phyloP scores from a whole-genome alignment of 352 stramenopile genomes.

The Thalassiosira livingstoniorum region DNA sequence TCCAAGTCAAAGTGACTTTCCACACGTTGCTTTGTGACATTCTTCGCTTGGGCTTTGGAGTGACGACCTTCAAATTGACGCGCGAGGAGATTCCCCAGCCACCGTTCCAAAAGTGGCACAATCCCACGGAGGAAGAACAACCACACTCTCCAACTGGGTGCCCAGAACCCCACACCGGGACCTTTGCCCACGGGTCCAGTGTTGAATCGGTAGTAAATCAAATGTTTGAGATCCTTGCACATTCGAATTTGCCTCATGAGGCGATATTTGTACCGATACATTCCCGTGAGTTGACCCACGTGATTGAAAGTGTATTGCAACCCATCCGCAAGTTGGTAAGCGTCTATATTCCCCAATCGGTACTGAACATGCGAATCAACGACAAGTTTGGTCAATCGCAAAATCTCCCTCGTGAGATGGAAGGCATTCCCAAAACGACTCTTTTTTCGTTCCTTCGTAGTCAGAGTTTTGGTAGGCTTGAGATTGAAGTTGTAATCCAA shows the following conservation, averaged over 20 bases:
- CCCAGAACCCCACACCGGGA: conserved; percentile 99
- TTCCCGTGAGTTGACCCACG: conserved; percentile 98
- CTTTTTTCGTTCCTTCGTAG: conserved; percentile 99
- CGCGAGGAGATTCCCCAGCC: conserved; percentile 98
- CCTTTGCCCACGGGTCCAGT: conserved; percentile 99
- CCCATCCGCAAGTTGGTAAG: conserved; percentile 98
- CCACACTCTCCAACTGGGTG: conserved; percentile 98
- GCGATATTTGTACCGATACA: conserved; percentile 99
- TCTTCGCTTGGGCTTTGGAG: conserved; percentile 98
- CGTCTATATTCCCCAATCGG: conserved; percentile 98
- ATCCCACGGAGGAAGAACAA: conserved; percentile 99
- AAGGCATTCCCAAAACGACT: conserved; percentile 90
- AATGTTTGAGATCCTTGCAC: conserved; percentile 99
- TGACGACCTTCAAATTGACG: conserved; percentile 99
- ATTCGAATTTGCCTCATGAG: conserved; percentile 91
- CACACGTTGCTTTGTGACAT: conserved; percentile 99
- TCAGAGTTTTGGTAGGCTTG: conserved; percentile 99
- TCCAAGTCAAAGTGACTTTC: conserved; percentile 99
- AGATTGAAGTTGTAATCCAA: conserved; percentile 99
- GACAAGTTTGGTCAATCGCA: conserved; percentile 99
- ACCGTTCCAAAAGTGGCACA: conserved; percentile 97
- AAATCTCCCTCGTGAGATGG: conserved; percentile 96
- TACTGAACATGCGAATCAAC: conserved; percentile 99
- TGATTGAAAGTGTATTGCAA: conserved; percentile 99
- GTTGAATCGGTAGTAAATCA: conserved; percentile 99